Evolutionary conservation across 768 basidiomycete species (phyloP).

Genomic region (Amyloporia xantha): DNA sequence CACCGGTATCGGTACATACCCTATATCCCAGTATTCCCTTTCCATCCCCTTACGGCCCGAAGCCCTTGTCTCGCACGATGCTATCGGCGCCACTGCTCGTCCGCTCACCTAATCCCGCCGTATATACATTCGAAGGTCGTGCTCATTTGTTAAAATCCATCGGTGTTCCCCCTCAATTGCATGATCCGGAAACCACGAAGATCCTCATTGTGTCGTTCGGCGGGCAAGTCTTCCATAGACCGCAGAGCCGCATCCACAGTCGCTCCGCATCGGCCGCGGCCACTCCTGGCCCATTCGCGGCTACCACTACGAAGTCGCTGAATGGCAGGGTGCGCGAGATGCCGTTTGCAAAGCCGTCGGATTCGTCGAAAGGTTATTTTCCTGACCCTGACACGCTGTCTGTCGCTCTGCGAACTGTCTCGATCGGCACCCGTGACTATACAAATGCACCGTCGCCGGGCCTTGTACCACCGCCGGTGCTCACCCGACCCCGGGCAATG

Average conservation of each 20-base stretch:
- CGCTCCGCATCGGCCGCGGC: constrained; percentile 15
- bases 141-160: constrained; percentile 45
- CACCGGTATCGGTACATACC: constrained; percentile 21
- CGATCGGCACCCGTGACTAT: background rate
- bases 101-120: constrained; percentile 41
- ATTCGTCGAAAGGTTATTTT: background rate
- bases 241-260: constrained; percentile 34
- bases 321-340: background rate
- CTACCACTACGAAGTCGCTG: background rate
- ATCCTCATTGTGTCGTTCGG: constrained; percentile 78
- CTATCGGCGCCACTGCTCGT: constrained; percentile 63
- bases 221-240: constrained; percentile 63
- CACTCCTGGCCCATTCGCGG: constrained; percentile 6
- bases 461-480: background rate
- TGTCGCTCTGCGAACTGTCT: constrained; percentile 12
- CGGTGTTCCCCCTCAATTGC: constrained; percentile 48
- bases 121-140: constrained; percentile 52
- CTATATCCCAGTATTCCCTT: constrained; percentile 42
- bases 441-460: background rate
- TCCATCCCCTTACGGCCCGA: constrained; percentile 14
- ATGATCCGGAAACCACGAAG: constrained; percentile 42
- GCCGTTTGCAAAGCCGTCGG: background rate
- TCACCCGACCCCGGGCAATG: constrained; percentile 5
- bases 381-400: constrained; percentile 10
- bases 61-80: constrained; percentile 32